Evolutionary conservation across 2,329 filamentous ascomycete genomes (phyloP).

Genomic region (Colletotrichum euphorbiae): DNA sequence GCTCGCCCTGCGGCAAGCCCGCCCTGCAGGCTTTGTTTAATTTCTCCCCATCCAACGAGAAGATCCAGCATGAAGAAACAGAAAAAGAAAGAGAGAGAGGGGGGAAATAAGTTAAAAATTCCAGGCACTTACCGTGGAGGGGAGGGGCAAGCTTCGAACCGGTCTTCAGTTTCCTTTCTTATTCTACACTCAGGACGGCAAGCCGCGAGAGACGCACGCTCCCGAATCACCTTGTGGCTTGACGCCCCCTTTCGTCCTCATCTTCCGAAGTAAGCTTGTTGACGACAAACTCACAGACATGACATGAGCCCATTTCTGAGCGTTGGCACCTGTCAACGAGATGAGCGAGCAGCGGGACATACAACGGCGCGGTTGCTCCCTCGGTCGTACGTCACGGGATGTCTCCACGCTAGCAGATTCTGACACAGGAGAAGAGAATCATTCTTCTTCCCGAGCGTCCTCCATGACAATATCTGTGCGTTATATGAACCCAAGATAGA

Average conservation of each 20-base stretch:
- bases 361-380: background rate
- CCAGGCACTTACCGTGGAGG: background rate
- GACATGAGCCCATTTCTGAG: constrained; percentile 6
- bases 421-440: background rate
- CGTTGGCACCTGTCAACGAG: constrained; percentile 13
- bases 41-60: background rate
- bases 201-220: background rate
- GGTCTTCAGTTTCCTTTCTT: constrained; percentile 23
- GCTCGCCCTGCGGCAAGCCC: background rate
- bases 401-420: background rate
- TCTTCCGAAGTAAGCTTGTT: constrained; percentile 19
- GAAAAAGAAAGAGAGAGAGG: too few species aligned
- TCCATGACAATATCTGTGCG: background rate
- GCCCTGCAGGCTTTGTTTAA: constrained; percentile 1
- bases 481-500: background rate
- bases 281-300: constrained; percentile 3
- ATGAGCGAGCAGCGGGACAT: background rate
- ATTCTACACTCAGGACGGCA: background rate
- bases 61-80: too few species aligned
- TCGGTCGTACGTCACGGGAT: background rate
- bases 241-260: background rate
- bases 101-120: too few species aligned
- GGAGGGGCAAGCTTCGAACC: background rate
- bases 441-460: background rate
- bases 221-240: background rate